phyloP scores from a whole-genome alignment of 306 rosid genomes.

The Heteromeles arbutifolia region DNA sequence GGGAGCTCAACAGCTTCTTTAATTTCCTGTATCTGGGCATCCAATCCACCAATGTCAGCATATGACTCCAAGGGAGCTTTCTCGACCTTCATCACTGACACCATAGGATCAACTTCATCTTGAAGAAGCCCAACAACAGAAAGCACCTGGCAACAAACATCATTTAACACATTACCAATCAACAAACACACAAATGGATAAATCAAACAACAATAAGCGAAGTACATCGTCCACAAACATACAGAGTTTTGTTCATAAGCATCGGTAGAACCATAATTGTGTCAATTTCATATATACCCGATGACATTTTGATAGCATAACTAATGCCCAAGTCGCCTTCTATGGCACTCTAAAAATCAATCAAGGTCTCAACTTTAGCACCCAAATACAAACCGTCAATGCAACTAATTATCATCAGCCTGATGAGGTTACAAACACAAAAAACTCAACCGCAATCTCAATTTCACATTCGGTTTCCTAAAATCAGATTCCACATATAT shows the following conservation, averaged over 20 bases:
- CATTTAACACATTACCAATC: not conserved
- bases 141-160: constrained; percentile 53
- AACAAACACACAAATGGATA: not conserved
- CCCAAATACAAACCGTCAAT: not conserved
- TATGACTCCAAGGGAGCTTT: constrained; percentile 97
- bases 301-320: not conserved
- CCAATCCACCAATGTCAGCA: constrained; percentile 97
- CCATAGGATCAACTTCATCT: constrained; percentile 99
- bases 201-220: not conserved
- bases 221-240: not conserved
- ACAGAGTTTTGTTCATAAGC: not conserved
- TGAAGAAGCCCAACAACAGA: constrained; percentile 98
- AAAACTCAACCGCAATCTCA: not conserved
- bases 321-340: not conserved
- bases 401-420: not conserved
- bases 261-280: not conserved
- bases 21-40: constrained; percentile 98
- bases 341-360: not conserved
- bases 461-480: not conserved
- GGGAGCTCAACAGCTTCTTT: constrained; percentile 99
- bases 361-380: not conserved
- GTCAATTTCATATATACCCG: not conserved
- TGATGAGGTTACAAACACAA: not conserved
- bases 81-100: constrained; percentile 85
- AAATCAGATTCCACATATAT: not conserved